Evolutionary conservation across 805 yeast species (phyloP).

Genomic region (Kodamaea neixiangensis): DNA sequence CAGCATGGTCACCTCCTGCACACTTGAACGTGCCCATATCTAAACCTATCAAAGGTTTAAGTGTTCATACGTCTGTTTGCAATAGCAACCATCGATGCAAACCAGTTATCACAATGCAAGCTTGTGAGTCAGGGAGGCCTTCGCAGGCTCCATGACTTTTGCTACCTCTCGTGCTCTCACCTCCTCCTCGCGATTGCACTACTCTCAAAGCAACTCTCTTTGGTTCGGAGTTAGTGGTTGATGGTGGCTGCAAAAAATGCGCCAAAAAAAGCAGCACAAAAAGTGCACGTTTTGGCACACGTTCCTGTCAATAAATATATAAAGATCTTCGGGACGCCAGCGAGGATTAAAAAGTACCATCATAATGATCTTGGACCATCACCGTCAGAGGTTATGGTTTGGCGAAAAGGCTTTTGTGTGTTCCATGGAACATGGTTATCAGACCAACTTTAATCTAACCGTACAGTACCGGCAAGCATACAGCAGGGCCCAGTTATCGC

Average conservation of each 20-base stretch:
- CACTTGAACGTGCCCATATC: neutral
- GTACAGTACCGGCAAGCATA: conserved; percentile 5
- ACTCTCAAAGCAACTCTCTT: no score
- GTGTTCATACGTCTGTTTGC: no score
- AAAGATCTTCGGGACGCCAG: neutral
- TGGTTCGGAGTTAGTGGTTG: no score
- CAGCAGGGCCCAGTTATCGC: conserved; percentile 7
- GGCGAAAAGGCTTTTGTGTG: conserved; percentile 11
- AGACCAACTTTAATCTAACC: conserved; percentile 8
- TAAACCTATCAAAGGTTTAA: no score
- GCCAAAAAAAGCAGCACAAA: neutral
- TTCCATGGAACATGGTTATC: conserved; percentile 10
- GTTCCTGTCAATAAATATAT: conserved; percentile 6
- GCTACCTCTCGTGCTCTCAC: no score
- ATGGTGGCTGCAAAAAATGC: conserved; percentile 2
- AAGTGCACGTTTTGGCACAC: conserved; percentile 8
- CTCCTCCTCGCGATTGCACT: no score
- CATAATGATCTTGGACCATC: conserved; percentile 5
- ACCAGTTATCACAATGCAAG: no score
- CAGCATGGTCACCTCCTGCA: neutral
- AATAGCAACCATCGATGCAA: no score
- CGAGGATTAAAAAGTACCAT: neutral
- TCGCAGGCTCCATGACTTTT: no score
- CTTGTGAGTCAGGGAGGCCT: no score
- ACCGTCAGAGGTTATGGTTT: conserved; percentile 9